Conservation (phyloP, 495 filamentous ascomycete species). For the Astrothelium macrocarpum region DNA sequence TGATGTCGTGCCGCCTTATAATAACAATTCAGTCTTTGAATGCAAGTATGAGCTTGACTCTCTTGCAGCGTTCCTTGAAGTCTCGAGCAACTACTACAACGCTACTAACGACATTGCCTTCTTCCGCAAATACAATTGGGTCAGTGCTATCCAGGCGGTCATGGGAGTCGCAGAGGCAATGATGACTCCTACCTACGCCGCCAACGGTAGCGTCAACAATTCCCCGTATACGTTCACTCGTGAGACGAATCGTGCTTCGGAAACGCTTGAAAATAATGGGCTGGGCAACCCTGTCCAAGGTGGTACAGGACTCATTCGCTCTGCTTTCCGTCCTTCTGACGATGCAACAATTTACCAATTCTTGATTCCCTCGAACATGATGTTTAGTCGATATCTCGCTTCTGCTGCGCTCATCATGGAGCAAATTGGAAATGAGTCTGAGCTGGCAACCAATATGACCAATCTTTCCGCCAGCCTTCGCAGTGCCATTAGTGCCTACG, state of each 20-base stretch:
- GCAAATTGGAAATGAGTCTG: slow-evolving; percentile 32
- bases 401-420: slow-evolving; percentile 45
- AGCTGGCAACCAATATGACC: slow-evolving; percentile 43
- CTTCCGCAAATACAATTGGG: slow-evolving; percentile 53
- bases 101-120: slow-evolving; percentile 46
- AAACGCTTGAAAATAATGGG: slow-evolving; percentile 50
- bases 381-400: slow-evolving; percentile 50
- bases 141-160: slow-evolving; percentile 45
- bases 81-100: slow-evolving; percentile 49
- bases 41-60: slow-evolving; percentile 65
- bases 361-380: slow-evolving; percentile 60
- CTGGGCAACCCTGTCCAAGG: slow-evolving; percentile 48
- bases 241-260: slow-evolving; percentile 45
- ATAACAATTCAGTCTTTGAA: slow-evolving; percentile 45
- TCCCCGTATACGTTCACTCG: slow-evolving; percentile 51
- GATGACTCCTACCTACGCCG: slow-evolving; percentile 47
- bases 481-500: slow-evolving; percentile 43
- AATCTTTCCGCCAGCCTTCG: slow-evolving; percentile 40
- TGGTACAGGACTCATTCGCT: slow-evolving; percentile 51
- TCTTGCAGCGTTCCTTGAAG: slow-evolving; percentile 54
- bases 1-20: slow-evolving; percentile 39
- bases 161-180: slow-evolving; percentile 50
- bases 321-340: slow-evolving; percentile 55
- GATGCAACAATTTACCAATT: slow-evolving; percentile 51
- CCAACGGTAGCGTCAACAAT: slow-evolving; percentile 42